These are phyloP conservation scores for Chenopodium suecicum DNA, from an alignment of 148 eudicot species.

Conservation along the genomic window DNA sequence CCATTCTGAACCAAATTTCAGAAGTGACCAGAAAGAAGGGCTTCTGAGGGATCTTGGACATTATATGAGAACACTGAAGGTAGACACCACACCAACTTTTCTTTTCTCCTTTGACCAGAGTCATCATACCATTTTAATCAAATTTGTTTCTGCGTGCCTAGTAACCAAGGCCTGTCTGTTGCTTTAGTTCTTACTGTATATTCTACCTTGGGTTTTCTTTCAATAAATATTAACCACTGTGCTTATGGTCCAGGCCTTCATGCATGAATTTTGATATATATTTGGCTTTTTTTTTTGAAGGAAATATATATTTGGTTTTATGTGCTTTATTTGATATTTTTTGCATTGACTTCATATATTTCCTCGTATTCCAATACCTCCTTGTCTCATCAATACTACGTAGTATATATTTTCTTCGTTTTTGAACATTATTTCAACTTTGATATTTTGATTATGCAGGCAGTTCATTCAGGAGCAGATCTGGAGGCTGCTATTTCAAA, in stretches of 20 bases:
- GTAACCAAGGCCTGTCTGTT: neutral
- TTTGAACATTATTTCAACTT: neutral
- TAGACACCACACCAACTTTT: conserved; percentile 23
- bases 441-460: conserved; percentile 44
- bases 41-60: conserved; percentile 90
- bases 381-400: neutral
- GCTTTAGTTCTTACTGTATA: neutral
- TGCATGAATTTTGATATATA: neutral
- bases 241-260: neutral
- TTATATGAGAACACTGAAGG: conserved; percentile 97
- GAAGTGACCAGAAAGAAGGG: conserved; percentile 83
- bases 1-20: conserved; percentile 83
- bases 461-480: conserved; percentile 99
- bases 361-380: neutral
- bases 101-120: neutral
- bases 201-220: neutral
- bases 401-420: neutral
- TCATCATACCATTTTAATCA: conserved; percentile 8
- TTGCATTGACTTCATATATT: neutral
- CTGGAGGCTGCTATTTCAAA: conserved; percentile 86
- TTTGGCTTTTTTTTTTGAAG: neutral
- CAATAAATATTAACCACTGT: neutral
- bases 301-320: neutral
- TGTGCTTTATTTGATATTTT: neutral
- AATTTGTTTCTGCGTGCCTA: neutral